Base-by-base conservation (phyloP, 129 eudicot genomes). In the Flaveria sonorensis region DNA sequence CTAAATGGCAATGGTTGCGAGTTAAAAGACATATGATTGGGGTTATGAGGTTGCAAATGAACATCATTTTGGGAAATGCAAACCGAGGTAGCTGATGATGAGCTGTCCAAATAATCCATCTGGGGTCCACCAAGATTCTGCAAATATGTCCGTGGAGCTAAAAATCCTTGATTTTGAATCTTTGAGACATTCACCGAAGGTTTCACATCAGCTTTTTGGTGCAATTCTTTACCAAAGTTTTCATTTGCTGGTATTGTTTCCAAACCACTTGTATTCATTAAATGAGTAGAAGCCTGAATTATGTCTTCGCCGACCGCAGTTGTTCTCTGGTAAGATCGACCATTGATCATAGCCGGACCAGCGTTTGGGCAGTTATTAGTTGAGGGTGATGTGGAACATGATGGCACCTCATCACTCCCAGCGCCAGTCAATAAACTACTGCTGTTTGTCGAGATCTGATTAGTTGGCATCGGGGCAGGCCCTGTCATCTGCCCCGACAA, bases 381-480 rank as follows among this genome's bases (percentile, higher is more conserved):
- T 40, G 98, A 93, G 23, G 96, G 98, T 60, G 98, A 93, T 42
- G 98, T 93, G 30, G 98, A 93, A 85, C 98, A 90, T 26, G 98
- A 93, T 15, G 98, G 96, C 66, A 90, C 77, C 26, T 93, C 98
- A 64, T 93, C 86, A 45, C 85, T 89, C 50, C 87, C 89, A 30
- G 84, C 86, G 23, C 89, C 89, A 3, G 93, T 87, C 53, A 89
- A 62, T 39, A 84, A 80, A 74, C 85, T 88, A 72, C 85, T 84
- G 81, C 89, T 86, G 43, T 74, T 81, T 74, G 89, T 68, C 6
- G 94, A 86, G 45, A 80, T 82, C 70, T 87, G 92, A 87, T 88
- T 87, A 53, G 76, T 63, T 20, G 81, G 83, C 69, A 63, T 36
- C 11, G 19, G 68, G 43, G 43, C 19, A 13, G 19, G 68, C 42